Evolutionary conservation across 371 early-diverging fungal genomes (phyloP).

Genomic region (Umbelopsis sp.): DNA sequence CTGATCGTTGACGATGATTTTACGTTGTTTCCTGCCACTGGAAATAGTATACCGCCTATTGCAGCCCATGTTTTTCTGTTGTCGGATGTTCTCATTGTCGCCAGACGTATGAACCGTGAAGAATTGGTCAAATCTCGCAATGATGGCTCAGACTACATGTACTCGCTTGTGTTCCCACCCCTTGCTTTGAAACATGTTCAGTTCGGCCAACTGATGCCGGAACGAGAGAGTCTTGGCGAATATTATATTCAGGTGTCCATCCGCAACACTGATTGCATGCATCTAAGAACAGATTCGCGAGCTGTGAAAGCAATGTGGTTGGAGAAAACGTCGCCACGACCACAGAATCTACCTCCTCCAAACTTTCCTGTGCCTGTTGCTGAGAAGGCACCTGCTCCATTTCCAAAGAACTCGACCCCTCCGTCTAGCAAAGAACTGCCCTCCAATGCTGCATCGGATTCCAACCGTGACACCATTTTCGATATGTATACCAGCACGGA

Average conservation of each 20-base stretch:
- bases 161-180: conserved; percentile 26
- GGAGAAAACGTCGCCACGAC: neutral
- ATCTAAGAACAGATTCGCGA: conserved; percentile 20
- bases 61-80: conserved; percentile 24
- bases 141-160: conserved; percentile 14
- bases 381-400: neutral
- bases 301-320: conserved; percentile 23
- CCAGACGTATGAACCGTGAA: conserved; percentile 13
- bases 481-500: conserved; percentile 12
- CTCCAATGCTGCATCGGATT: neutral
- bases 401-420: neutral
- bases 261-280: conserved; percentile 20
- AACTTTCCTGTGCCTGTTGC: neutral
- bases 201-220: conserved; percentile 18
- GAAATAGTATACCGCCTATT: neutral
- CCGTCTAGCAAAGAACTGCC: neutral
- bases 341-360: neutral
- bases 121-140: conserved; percentile 17
- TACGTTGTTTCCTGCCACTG: conserved; percentile 13
- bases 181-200: conserved; percentile 24
- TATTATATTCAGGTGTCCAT: conserved; percentile 17
- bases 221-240: conserved; percentile 22
- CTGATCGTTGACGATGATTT: conserved; percentile 24
- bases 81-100: conserved; percentile 25
- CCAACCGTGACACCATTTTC: conserved; percentile 5